Conservation (phyloP, 352 stramenopile genomes). For the Phytophthora melonis region DNA sequence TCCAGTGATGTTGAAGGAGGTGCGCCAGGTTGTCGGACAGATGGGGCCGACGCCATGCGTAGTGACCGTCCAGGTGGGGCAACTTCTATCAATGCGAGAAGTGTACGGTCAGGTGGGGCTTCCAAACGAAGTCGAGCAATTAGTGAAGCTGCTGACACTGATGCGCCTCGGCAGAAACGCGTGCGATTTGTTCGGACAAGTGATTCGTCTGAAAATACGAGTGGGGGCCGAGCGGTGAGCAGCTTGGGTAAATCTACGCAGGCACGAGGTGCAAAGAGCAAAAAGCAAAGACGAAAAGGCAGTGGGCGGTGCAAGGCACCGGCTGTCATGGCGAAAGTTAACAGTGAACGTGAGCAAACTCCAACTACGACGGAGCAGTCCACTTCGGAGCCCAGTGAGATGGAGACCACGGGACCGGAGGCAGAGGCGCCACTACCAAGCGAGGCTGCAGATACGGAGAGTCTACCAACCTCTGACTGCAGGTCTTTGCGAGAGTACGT, state of each 20-base stretch:
- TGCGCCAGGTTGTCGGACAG: too few relatives aligned
- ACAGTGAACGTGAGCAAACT: background rate
- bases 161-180: background rate
- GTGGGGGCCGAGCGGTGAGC: background rate
- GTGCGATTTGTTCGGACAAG: background rate
- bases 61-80: background rate
- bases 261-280: background rate
- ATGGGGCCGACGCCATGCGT: too few relatives aligned
- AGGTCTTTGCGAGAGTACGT: too few relatives aligned
- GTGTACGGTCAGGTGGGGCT: background rate
- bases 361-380: background rate
- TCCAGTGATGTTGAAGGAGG: too few relatives aligned
- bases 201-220: background rate
- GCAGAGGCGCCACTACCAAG: background rate
- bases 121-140: too few relatives aligned
- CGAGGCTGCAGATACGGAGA: too few relatives aligned
- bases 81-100: background rate
- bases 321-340: background rate
- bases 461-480: too few relatives aligned
- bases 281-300: background rate
- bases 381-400: background rate
- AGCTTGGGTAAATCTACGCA: background rate
- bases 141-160: background rate
- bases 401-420: background rate
- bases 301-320: background rate